phyloP scores from a whole-genome alignment of 2,329 filamentous ascomycete genomes.

The Colletotrichum euphorbiae region DNA sequence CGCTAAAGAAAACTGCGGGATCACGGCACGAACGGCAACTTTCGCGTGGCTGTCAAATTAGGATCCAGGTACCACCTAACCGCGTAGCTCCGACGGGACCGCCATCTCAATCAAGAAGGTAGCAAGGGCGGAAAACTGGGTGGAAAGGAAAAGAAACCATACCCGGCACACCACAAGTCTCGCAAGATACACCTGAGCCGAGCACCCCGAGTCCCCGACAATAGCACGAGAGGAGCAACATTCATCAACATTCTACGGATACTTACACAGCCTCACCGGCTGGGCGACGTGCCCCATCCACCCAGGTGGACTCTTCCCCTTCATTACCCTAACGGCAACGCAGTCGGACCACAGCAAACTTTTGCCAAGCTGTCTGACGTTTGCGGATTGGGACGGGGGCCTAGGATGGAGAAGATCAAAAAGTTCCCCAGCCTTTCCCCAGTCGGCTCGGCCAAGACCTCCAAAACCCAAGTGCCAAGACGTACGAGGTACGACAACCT shows the following conservation, averaged over 20 bases:
- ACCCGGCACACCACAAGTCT: background rate
- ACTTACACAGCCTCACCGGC: conserved; percentile 25
- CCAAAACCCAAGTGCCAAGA: conserved; percentile 23
- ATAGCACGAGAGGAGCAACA: conserved; percentile 6
- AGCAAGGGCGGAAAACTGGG: background rate
- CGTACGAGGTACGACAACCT: conserved; percentile 1
- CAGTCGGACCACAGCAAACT: background rate
- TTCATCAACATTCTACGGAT: conserved; percentile 3
- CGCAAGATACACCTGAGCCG: conserved; percentile 18
- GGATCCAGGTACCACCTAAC: conserved; percentile 10
- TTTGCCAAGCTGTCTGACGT: conserved; percentile 16
- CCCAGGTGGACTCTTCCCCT: conserved; percentile 22
- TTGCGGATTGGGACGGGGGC: conserved; percentile 4
- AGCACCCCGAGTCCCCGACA: conserved; percentile 11
- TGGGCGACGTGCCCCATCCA: conserved; percentile 19
- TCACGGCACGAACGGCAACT: conserved; percentile 35
- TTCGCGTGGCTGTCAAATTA: background rate
- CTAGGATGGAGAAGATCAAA: conserved; percentile 22
- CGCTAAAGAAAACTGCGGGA: conserved; percentile 7
- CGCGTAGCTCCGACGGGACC: conserved; percentile 13
- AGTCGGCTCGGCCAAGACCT: conserved; percentile 26
- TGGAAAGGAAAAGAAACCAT: conserved; percentile 5
- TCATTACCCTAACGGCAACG: no score
- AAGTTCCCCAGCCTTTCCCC: conserved; percentile 27
- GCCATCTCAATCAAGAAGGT: conserved; percentile 38